phyloP scores from a whole-genome alignment of 2,329 filamentous ascomycete species.

The Talaromyces islandicus region DNA sequence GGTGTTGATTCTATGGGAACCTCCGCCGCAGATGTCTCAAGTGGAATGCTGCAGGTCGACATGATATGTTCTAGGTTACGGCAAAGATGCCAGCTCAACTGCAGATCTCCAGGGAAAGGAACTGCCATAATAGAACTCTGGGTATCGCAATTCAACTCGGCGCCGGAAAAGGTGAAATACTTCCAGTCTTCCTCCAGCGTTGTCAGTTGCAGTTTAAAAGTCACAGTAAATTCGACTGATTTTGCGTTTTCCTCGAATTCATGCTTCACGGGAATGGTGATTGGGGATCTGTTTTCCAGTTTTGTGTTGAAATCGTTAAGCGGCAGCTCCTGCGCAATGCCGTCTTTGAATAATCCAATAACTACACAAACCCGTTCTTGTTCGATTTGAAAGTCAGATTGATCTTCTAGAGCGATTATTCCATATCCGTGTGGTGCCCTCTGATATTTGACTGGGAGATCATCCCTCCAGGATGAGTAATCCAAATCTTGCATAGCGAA shows the following conservation, averaged over 20 bases:
- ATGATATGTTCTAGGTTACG: conserved; percentile 16
- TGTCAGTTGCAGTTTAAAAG: background rate
- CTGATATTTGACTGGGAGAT: conserved; percentile 8
- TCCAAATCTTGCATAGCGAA: background rate
- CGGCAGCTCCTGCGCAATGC: conserved; percentile 3
- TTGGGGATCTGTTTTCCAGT: background rate
- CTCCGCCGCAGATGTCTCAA: conserved; percentile 16
- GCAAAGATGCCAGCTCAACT: conserved; percentile 13
- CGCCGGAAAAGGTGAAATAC: background rate
- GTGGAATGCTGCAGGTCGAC: conserved; percentile 16
- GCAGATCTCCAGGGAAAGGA: background rate
- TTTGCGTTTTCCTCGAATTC: background rate
- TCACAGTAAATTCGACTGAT: background rate
- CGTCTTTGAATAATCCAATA: conserved; percentile 9
- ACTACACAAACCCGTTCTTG: conserved; percentile 8
- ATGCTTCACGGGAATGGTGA: background rate
- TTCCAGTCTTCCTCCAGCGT: background rate
- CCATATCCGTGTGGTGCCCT: conserved; percentile 8
- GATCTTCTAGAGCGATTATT: conserved; percentile 7
- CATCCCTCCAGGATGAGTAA: background rate
- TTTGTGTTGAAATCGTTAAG: background rate
- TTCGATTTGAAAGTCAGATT: background rate
- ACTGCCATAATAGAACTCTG: background rate
- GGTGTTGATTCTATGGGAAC: background rate
- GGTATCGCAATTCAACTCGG: background rate